Base-by-base conservation (phyloP, 1,284 basidiomycete genomes). In the Cryptococcus sp. region DNA sequence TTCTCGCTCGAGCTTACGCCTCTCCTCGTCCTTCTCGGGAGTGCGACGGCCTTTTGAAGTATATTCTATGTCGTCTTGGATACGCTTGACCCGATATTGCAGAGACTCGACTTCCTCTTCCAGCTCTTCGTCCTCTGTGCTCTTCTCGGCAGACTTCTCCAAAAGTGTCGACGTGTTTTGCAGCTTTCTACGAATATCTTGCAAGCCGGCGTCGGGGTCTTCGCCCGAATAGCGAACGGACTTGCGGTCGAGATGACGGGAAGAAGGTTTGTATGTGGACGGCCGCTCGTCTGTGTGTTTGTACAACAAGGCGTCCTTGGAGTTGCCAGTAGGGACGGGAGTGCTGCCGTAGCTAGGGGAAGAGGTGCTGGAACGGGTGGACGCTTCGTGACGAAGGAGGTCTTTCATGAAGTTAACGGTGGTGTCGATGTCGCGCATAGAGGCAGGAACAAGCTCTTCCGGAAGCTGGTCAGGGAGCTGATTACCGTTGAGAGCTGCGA, bases 41-140 rank as follows among this genome's bases (percentile, higher is more conserved):
- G 87, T 85, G 57, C 87, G 83, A 1, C 93, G 86, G 0, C 92
- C 90, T 19, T 88, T 86, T 19, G 88, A 86, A 56, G 89, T 86
- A 70, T 95, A 93, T 49, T 97, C 94, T 47, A 99, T 83, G 76
- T 99, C 95, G 63, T 97, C 93, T 75, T 93, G 89, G 10, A 99
- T 85, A 20, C 93, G 83, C 70, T 88, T 87, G 55, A 97, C 92
- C 40, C 88, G 85, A 73, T 91, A 91, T 55, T 87, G 88, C 40
- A 99, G 81, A 67, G 95, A 91, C 10, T 90, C 86, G 80, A 97
- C 85, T 79, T 98, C 95, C 55, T 88, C 84, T 62, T 96, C 91
- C 17, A 99, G 83, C 54, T 84, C 88, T 61, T 96, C 93, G 67
- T 97, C 93, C 63, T 93, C 90, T 11, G 83, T 84, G 0, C 86